These are phyloP conservation scores for Ceratocystis huliohia DNA, from an alignment of 2,329 filamentous ascomycete genomes.

Conservation along the genomic window DNA sequence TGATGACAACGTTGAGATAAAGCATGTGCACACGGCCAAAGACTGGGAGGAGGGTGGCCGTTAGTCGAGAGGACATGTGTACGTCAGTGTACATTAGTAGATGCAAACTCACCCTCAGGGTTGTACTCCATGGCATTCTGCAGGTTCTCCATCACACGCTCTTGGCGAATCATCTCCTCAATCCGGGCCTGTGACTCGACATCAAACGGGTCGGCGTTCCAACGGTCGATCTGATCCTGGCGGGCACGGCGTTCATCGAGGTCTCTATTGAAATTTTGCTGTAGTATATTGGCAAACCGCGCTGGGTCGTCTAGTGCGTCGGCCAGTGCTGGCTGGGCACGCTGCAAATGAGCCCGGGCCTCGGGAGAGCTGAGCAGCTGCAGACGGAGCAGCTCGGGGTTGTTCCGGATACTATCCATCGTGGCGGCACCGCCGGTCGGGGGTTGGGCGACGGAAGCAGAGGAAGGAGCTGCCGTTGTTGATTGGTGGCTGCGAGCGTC, in stretches of 20 bases:
- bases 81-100: not conserved
- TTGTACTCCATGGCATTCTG: slow-evolving; percentile 96
- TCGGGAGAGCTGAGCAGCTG: slow-evolving; percentile 69
- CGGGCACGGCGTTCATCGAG: slow-evolving; percentile 62
- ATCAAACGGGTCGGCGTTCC: slow-evolving; percentile 93
- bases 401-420: slow-evolving; percentile 32
- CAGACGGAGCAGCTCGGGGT: slow-evolving; percentile 71
- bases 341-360: slow-evolving; percentile 56
- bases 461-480: slow-evolving; percentile 23
- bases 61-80: not conserved
- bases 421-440: slow-evolving; percentile 26
- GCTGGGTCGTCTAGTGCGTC: slow-evolving; percentile 61
- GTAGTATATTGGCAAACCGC: slow-evolving; percentile 62
- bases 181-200: slow-evolving; percentile 82
- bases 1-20: slow-evolving; percentile 91
- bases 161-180: slow-evolving; percentile 92
- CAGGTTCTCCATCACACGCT: slow-evolving; percentile 86
- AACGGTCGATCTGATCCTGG: slow-evolving; percentile 65
- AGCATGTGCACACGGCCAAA: slow-evolving; percentile 94
- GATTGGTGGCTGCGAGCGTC: slow-evolving; percentile 25
- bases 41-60: slow-evolving; percentile 39
- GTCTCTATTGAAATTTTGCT: slow-evolving; percentile 55
- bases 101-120: slow-evolving; percentile 61
- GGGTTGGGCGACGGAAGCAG: slow-evolving; percentile 23
- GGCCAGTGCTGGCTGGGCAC: slow-evolving; percentile 64